Evolutionary conservation across 768 basidiomycete genomes (phyloP).

Genomic region (Neoboletus subvelutipes): DNA sequence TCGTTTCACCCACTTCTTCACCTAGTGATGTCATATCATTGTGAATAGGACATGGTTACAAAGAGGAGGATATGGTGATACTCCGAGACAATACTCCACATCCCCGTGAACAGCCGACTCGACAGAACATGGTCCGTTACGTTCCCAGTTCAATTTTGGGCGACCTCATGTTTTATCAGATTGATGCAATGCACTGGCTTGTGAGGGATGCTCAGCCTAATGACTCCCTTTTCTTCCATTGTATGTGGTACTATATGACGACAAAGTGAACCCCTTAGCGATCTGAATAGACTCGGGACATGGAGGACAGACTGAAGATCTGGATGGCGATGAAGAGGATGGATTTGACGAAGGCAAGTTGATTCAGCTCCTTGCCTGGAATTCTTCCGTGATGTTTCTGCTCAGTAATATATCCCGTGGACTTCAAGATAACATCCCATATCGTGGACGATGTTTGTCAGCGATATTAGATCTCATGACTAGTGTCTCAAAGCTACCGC

Average conservation of each 20-base stretch:
- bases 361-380: slow-evolving; percentile 5
- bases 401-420: slow-evolving; percentile 83
- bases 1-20: background rate
- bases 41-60: slow-evolving; percentile 49
- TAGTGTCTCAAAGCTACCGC: slow-evolving; percentile 3
- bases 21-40: background rate
- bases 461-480: background rate
- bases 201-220: slow-evolving; percentile 74
- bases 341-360: slow-evolving; percentile 74
- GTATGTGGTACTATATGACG: slow-evolving; percentile 37
- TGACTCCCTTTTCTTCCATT: slow-evolving; percentile 91
- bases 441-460: slow-evolving; percentile 88
- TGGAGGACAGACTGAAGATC: slow-evolving; percentile 86
- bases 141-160: background rate
- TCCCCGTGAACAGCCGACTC: slow-evolving; percentile 68
- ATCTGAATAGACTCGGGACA: slow-evolving; percentile 76
- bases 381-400: background rate
- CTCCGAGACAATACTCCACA: slow-evolving; percentile 75
- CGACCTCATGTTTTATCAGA: slow-evolving; percentile 32
- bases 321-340: slow-evolving; percentile 80
- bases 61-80: slow-evolving; percentile 76
- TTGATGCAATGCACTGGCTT: slow-evolving; percentile 91
- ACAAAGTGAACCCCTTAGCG: background rate
- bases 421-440: slow-evolving; percentile 62
- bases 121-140: slow-evolving; percentile 70